Evolutionary conservation across 2,329 filamentous ascomycete genomes (phyloP).

Genomic region (Ophiostoma sp.): DNA sequence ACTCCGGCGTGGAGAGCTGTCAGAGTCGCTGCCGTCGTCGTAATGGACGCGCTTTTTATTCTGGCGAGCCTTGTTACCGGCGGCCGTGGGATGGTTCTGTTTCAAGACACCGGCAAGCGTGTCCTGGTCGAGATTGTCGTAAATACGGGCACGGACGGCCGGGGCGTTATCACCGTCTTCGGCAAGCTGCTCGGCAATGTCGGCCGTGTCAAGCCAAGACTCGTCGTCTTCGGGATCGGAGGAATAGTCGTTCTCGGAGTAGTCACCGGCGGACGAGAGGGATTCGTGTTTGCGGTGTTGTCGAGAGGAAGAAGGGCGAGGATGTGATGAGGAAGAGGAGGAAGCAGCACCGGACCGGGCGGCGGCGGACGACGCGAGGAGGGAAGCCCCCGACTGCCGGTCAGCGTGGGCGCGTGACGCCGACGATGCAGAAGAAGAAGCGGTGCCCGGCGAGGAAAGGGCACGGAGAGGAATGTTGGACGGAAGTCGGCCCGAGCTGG

Average conservation of each 20-base stretch:
- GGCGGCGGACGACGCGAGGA: constrained; percentile 42
- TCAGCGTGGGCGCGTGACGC: constrained; percentile 33
- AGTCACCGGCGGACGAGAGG: constrained; percentile 8
- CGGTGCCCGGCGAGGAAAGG: constrained; percentile 43
- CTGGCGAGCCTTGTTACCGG: constrained; percentile 33
- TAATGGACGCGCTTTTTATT: constrained; percentile 71
- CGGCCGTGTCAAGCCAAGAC: constrained; percentile 91
- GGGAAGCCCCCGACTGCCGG: constrained; percentile 46
- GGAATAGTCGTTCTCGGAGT: constrained; percentile 48
- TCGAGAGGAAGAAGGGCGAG: constrained; percentile 24
- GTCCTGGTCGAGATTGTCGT: constrained; percentile 64
- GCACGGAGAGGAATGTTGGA: constrained; percentile 87
- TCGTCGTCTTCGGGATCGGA: constrained; percentile 47
- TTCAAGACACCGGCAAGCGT: constrained; percentile 54
- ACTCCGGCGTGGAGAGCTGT: constrained; percentile 51
- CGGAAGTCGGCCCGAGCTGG: constrained; percentile 65
- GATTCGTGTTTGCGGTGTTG: constrained; percentile 40
- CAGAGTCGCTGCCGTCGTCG: constrained; percentile 41
- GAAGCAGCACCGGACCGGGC: constrained; percentile 31
- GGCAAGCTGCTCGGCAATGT: constrained; percentile 87
- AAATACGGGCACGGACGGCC: constrained; percentile 70
- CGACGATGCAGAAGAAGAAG: constrained; percentile 32
- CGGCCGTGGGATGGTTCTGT: constrained; percentile 39
- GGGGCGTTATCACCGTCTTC: constrained; percentile 65
- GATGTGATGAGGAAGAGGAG: constrained; percentile 40